These are phyloP conservation scores for Colletotrichum falcatum DNA, from an alignment of 2,329 filamentous ascomycete species.

Conservation along the genomic window DNA sequence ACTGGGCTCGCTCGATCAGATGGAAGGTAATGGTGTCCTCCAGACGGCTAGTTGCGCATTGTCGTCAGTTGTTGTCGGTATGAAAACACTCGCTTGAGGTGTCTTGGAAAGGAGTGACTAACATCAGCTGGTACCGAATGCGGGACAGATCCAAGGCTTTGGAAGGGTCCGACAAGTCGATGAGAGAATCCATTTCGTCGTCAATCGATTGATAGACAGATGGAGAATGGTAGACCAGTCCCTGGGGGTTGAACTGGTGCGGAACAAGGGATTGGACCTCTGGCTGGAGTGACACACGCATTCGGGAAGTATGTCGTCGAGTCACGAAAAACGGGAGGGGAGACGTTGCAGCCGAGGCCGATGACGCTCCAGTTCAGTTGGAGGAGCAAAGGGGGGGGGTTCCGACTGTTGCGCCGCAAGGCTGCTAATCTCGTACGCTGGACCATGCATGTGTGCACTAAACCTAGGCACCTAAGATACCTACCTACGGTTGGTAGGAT, in stretches of 20 bases:
- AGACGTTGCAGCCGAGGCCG: conserved; percentile 26
- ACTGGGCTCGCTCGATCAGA: conserved; percentile 97
- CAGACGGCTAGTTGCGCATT: conserved; percentile 74
- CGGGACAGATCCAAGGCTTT: conserved; percentile 90
- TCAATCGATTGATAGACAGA: conserved; percentile 36
- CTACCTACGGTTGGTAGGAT: too few species aligned
- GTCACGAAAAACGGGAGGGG: conserved; percentile 20
- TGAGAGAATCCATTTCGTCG: conserved; percentile 82
- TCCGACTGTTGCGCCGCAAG: conserved; percentile 13
- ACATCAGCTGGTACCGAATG: conserved; percentile 96
- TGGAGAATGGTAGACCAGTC: conserved; percentile 1
- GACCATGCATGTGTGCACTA: conserved; percentile 22
- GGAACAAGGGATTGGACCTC: conserved; percentile 15
- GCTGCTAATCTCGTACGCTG: conserved; percentile 29
- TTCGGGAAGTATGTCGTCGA: conserved; percentile 17
- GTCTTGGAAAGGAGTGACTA: conserved; percentile 49
- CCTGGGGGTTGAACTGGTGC: conserved; percentile 18
- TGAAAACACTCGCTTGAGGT: neutral
- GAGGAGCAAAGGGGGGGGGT: conserved; percentile 27
- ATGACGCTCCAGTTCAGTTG: conserved; percentile 28
- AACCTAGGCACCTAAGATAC: neutral
- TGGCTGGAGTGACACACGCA: conserved; percentile 30
- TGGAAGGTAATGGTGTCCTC: conserved; percentile 99
- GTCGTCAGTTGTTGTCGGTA: conserved; percentile 13
- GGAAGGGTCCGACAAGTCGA: conserved; percentile 86